Evolutionary conservation across 306 rosid genomes (phyloP).

Genomic region (Gillenia trifoliata): DNA sequence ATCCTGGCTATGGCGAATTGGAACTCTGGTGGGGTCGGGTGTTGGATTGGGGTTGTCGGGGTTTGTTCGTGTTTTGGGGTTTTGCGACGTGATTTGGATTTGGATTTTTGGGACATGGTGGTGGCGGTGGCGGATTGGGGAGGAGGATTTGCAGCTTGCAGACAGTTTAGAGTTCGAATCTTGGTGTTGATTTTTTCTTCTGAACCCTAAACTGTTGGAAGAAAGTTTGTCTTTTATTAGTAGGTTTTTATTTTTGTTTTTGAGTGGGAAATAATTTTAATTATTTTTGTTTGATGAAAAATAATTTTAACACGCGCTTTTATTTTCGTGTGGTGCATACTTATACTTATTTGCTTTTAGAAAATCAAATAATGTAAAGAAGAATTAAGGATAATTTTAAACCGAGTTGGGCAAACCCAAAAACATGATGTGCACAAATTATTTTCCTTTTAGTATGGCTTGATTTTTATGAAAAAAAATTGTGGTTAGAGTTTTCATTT

Average conservation of each 20-base stretch:
- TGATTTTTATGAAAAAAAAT: rapidly evolving
- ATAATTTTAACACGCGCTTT: not conserved
- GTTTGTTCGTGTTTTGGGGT: not conserved
- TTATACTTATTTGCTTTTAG: too few species aligned
- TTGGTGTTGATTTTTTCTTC: not conserved
- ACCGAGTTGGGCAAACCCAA: not conserved
- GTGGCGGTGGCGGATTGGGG: not conserved
- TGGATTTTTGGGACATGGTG: conserved; percentile 12
- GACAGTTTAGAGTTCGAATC: not conserved
- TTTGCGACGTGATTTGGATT: conserved; percentile 1
- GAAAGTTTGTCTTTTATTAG: not conserved
- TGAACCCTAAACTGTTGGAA: not conserved
- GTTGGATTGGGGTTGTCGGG: not conserved
- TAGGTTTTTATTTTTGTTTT: not conserved
- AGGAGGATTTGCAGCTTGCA: not conserved
- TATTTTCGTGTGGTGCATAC: too few species aligned
- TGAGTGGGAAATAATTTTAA: not conserved
- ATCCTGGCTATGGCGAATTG: conserved; percentile 41
- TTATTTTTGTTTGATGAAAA: too few species aligned
- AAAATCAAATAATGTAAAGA: not conserved
- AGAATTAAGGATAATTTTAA: too few species aligned
- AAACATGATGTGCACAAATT: not conserved
- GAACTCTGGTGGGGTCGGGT: conserved; percentile 44
- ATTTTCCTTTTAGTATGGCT: too few species aligned
- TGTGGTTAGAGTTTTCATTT: too few species aligned